A percentile compares a stretch with the other conserved stretches of the same genome.
phyloP scores from a whole-genome alignment of 1,284 basidiomycete genomes.

The Tilletia indica region DNA sequence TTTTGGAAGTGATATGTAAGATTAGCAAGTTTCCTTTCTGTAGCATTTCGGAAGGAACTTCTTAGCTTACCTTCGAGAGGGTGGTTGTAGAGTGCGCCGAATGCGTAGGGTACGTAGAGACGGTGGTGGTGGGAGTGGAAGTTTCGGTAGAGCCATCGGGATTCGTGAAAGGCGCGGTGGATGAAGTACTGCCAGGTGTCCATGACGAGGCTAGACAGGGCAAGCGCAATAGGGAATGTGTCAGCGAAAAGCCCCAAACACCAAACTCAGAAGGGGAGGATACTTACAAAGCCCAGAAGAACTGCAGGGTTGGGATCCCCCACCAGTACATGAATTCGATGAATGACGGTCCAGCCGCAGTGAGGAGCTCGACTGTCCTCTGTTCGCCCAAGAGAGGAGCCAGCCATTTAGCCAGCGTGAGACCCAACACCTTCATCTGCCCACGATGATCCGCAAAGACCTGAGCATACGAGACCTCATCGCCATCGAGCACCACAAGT shows the following conservation, averaged over 20 bases:
- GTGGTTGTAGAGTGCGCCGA: slow-evolving; percentile 96
- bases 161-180: slow-evolving; percentile 87
- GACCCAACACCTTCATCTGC: slow-evolving; percentile 5
- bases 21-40: neutral
- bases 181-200: slow-evolving; percentile 99
- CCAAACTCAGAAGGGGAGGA: neutral
- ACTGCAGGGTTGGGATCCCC: slow-evolving; percentile 75
- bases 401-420: neutral
- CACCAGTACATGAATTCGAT: slow-evolving; percentile 88
- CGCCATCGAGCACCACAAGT: slow-evolving; percentile 67
- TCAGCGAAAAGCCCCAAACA: neutral
- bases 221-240: neutral
- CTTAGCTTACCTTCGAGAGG: slow-evolving; percentile 82
- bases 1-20: neutral
- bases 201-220: slow-evolving; percentile 73
- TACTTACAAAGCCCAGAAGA: slow-evolving; percentile 79
- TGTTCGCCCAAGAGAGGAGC: neutral
- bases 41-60: too few relatives aligned
- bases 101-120: slow-evolving; percentile 94
- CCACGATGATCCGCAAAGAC: slow-evolving; percentile 61
- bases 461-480: slow-evolving; percentile 37
- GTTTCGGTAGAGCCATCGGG: slow-evolving; percentile 84
- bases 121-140: slow-evolving; percentile 95
- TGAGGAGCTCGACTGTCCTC: slow-evolving; percentile 50
- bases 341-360: slow-evolving; percentile 61